phyloP scores from a whole-genome alignment of 2,329 filamentous ascomycete species.

The Didymella segeticola region DNA sequence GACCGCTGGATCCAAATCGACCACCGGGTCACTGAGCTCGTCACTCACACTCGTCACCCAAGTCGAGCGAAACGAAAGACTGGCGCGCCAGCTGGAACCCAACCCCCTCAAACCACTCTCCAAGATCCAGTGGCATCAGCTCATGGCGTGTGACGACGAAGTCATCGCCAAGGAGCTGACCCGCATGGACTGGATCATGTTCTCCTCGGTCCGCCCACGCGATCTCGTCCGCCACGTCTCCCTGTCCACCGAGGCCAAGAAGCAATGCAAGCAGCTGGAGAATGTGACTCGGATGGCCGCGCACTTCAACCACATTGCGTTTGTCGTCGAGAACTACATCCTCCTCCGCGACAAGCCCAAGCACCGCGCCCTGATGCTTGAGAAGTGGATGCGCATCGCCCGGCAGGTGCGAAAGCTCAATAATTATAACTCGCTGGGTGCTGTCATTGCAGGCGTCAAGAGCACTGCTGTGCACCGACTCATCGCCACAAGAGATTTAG shows the following conservation, averaged over 20 bases:
- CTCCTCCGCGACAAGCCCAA: conserved; percentile 94
- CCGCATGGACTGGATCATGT: conserved; percentile 97
- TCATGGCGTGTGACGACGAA: conserved; percentile 86
- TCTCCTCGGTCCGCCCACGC: conserved; percentile 89
- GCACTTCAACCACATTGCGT: conserved; percentile 71
- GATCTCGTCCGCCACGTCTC: conserved; percentile 93
- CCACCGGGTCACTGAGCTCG: conserved; percentile 37
- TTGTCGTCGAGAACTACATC: conserved; percentile 61
- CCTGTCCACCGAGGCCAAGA: conserved; percentile 72
- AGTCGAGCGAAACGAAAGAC: conserved; percentile 80
- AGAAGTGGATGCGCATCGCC: conserved; percentile 95
- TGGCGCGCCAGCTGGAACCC: conserved; percentile 75
- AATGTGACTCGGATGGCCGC: conserved; percentile 95
- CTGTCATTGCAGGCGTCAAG: conserved; percentile 90
- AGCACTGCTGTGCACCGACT: conserved; percentile 86
- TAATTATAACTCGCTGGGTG: conserved; percentile 97
- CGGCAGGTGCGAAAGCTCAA: conserved; percentile 84
- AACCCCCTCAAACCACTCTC: conserved; percentile 73
- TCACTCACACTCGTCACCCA: conserved; percentile 64
- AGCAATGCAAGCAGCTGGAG: conserved; percentile 76
- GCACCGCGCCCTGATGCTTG: conserved; percentile 86
- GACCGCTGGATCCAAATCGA: conserved; percentile 36
- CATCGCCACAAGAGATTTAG: conserved; percentile 76
- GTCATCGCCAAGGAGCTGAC: conserved; percentile 91
- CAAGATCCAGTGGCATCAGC: conserved; percentile 86